A percentile compares a stretch with the other conserved stretches of the same genome.
These are phyloP conservation scores for Pseudogymnoascus sp. DNA, from an alignment of 2,329 filamentous ascomycete species.

Conservation along the genomic window DNA sequence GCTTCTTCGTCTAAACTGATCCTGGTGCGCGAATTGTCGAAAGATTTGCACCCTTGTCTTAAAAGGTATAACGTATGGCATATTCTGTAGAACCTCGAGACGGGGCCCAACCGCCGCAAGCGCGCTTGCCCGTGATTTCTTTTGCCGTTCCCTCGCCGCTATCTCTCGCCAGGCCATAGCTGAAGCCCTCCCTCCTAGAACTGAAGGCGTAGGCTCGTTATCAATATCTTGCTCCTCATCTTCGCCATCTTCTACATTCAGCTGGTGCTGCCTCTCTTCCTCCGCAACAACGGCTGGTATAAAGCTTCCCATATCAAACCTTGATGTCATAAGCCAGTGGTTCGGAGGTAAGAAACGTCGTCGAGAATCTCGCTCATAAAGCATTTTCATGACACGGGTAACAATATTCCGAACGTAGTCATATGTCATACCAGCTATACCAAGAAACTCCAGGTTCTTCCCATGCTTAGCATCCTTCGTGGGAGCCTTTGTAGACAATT, in stretches of 20 bases:
- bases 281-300: slow-evolving; percentile 80
- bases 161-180: slow-evolving; percentile 41
- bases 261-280: slow-evolving; percentile 68
- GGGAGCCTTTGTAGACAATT: background rate
- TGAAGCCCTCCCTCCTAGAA: slow-evolving; percentile 29
- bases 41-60: slow-evolving; percentile 87
- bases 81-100: slow-evolving; percentile 84
- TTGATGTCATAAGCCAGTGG: slow-evolving; percentile 89
- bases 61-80: slow-evolving; percentile 96
- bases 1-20: slow-evolving; percentile 67
- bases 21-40: slow-evolving; percentile 78
- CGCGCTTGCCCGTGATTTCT: slow-evolving; percentile 60
- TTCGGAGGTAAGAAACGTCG: slow-evolving; percentile 72
- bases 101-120: slow-evolving; percentile 76
- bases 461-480: slow-evolving; percentile 3
- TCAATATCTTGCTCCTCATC: slow-evolving; percentile 39
- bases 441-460: slow-evolving; percentile 36
- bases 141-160: slow-evolving; percentile 56
- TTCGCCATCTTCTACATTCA: slow-evolving; percentile 54
- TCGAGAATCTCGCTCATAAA: slow-evolving; percentile 89
- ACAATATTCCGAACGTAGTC: slow-evolving; percentile 72
- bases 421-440: slow-evolving; percentile 64
- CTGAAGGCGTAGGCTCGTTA: slow-evolving; percentile 28
- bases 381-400: slow-evolving; percentile 72
- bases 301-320: slow-evolving; percentile 84